Percentiles rank a stretch among this genome's conserved stretches.
phyloP scores from a whole-genome alignment of 176 grass and related monocot species.

The Thinopyrum elongatum region DNA sequence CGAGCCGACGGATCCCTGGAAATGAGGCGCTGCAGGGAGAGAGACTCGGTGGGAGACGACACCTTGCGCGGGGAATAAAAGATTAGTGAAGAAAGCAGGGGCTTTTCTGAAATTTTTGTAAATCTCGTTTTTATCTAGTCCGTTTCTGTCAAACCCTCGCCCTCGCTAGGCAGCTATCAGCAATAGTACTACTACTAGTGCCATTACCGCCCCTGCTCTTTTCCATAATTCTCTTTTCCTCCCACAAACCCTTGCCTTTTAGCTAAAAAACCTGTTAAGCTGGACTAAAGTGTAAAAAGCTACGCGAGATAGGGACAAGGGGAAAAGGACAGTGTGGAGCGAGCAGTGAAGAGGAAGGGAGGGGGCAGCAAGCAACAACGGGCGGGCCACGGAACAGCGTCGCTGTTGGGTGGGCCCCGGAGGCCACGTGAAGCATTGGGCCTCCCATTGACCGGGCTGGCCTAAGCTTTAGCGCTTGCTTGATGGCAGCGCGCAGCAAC shows the following conservation, averaged over 20 bases:
- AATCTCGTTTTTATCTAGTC: conserved; percentile 8
- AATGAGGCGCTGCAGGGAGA: conserved; percentile 6
- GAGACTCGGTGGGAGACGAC: background rate
- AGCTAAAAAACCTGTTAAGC: background rate
- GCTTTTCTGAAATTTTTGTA: conserved; percentile 46
- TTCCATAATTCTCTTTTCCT: background rate
- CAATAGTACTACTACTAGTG: background rate
- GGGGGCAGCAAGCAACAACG: background rate
- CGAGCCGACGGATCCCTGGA: conserved; percentile 53
- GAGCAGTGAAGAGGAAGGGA: conserved; percentile 20
- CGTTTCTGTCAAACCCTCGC: conserved; percentile 6
- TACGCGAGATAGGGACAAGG: background rate
- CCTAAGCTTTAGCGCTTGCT: too few species aligned
- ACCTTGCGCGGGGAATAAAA: conserved; percentile 20
- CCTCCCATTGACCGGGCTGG: conserved; percentile 14
- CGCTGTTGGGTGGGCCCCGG: conserved; percentile 21
- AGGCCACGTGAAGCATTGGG: conserved; percentile 42
- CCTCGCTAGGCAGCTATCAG: background rate
- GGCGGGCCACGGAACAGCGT: conserved; percentile 23
- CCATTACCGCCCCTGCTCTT: background rate
- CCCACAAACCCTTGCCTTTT: background rate
- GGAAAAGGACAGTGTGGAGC: background rate
- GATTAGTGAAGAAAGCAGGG: conserved; percentile 1
- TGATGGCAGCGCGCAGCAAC: background rate
- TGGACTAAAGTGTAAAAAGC: conserved; percentile 15